Percentiles rank a stretch among this genome's conserved stretches.
Evolutionary conservation across 2,329 filamentous ascomycete species (phyloP).

Genomic region (Magnaporthiopsis rhizophila): DNA sequence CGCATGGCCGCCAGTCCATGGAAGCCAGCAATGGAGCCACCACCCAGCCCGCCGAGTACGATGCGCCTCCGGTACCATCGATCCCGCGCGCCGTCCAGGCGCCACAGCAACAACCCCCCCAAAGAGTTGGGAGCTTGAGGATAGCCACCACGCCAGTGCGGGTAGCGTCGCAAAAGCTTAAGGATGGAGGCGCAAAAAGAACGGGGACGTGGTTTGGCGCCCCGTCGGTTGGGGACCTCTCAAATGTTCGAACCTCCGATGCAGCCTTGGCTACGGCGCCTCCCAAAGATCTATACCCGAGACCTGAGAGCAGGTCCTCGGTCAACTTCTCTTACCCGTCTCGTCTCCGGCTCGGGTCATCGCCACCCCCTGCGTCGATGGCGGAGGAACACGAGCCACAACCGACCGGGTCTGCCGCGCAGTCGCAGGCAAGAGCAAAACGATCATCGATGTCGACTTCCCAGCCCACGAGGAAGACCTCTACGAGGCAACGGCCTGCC

Average conservation of each 20-base stretch:
- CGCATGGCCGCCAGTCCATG: constrained; percentile 35
- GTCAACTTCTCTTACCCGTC: constrained; percentile 54
- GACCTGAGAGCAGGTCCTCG: constrained; percentile 41
- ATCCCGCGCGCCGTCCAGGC: constrained; percentile 4
- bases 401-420: constrained; percentile 7
- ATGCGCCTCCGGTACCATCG: constrained; percentile 3
- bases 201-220: constrained; percentile 41
- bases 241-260: constrained; percentile 38
- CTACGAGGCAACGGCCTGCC: constrained; percentile 16
- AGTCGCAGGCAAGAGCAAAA: constrained; percentile 5
- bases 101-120: constrained; percentile 13
- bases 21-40: constrained; percentile 8
- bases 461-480: constrained; percentile 17
- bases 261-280: constrained; percentile 25
- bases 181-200: constrained; percentile 21
- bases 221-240: constrained; percentile 32
- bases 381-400: constrained; percentile 8
- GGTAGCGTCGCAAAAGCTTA: constrained; percentile 44
- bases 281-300: constrained; percentile 25
- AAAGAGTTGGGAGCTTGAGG: constrained; percentile 28
- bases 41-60: constrained; percentile 51
- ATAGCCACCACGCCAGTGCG: constrained; percentile 35
- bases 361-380: constrained; percentile 5
- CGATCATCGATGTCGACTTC: constrained; percentile 15
- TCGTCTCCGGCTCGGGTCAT: constrained; percentile 30